Conservation (phyloP, 805 yeast species). For the Cyberlindnera euphorbiae region DNA sequence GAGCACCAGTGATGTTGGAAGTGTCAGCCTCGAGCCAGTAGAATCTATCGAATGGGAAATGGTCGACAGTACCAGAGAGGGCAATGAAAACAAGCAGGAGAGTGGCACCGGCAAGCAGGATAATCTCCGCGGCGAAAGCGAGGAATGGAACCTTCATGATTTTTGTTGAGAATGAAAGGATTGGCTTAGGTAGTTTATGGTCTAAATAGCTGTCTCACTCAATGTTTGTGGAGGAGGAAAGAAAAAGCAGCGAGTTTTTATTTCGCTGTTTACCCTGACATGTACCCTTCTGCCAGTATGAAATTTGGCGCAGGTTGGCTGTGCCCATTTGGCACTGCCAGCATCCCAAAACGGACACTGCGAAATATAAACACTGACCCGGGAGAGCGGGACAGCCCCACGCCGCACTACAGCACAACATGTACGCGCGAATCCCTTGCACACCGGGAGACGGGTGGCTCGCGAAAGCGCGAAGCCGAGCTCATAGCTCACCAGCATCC, state of each 20-base stretch:
- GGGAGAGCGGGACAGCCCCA: slow-evolving; percentile 6
- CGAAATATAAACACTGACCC: slow-evolving; percentile 8
- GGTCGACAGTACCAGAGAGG: slow-evolving; percentile 56
- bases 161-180: background rate
- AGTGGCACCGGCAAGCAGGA: slow-evolving; percentile 31
- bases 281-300: slow-evolving; percentile 1
- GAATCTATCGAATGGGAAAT: slow-evolving; percentile 57
- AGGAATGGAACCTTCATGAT: slow-evolving; percentile 14
- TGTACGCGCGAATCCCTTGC: no score
- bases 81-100: slow-evolving; percentile 51
- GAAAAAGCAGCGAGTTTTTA: background rate
- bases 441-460: no score
- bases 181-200: no score
- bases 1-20: slow-evolving; percentile 44
- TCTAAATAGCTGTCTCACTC: no score
- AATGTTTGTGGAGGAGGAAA: background rate
- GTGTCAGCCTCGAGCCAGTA: slow-evolving; percentile 75
- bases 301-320: slow-evolving; percentile 11
- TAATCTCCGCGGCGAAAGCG: slow-evolving; percentile 12
- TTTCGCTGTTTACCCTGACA: background rate
- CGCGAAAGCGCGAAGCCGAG: no score
- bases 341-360: slow-evolving; percentile 2
- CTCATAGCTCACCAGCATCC: no score
- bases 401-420: no score
- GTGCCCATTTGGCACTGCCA: slow-evolving; percentile 4